Evolutionary conservation across 352 stramenopile genomes (phyloP), one percentile per base, ranked within the genome.

Genomic region (Phytophthora syringae): DNA sequence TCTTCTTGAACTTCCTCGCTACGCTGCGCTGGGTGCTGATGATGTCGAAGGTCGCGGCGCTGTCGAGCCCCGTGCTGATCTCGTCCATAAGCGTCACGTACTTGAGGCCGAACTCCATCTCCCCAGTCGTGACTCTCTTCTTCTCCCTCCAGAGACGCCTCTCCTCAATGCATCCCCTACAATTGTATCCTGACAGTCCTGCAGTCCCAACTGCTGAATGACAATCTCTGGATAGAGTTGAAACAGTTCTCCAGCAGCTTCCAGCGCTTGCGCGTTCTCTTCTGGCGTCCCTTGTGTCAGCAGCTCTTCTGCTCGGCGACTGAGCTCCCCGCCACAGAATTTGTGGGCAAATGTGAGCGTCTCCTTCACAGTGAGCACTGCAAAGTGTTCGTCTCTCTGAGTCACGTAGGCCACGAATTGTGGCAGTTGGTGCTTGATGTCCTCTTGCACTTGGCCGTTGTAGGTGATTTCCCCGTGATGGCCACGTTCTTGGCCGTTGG

Each of bases 41-140:
- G 50, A 88, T 90, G 37, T 89, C 80, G 30, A 72, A 87, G 5
- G 79, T 88, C 5, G 77, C 74, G 13, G 80, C 80, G 10, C 59
- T 76, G 61, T 88, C 79, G 3, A 88, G 62, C 2, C 79, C 79
- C 11, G 77, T 86, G 25, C 60, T 81, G 72, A 98, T 97, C 76
- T 97, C 87, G 67, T 98, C 94, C 66, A 87, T 84, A 43, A 93
- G 86, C n/a, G 85, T 70, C 30, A 97, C 80, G 49, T 80, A 84
- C 63, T 84, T 80, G 37, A 77, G 65, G 27, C 76, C 74, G 40
- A 93, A 84, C 32, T 94, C 69, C 82, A 98, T 98, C 76, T 93
- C 79, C 1, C 80, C 84, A 1, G 75, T 86, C 12, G 87, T 95
- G 40, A 93, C 83, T 27, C 86, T 76, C 64, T 90, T 90, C 21